phyloP scores from a whole-genome alignment of 164 flowering plant genomes.

The Vitis cinerea region DNA sequence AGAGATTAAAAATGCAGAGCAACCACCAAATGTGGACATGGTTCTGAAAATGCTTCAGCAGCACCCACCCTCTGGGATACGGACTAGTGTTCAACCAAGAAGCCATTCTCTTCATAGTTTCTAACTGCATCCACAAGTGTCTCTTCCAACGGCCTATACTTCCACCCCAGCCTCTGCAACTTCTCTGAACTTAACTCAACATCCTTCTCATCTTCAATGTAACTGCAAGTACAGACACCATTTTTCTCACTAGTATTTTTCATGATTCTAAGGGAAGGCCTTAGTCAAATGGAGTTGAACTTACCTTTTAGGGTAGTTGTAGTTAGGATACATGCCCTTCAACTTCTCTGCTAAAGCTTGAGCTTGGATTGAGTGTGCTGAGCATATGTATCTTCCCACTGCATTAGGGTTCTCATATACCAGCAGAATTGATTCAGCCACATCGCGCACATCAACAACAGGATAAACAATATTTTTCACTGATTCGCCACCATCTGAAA shows the following conservation, averaged over 20 bases:
- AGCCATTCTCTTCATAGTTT: constrained; percentile 19
- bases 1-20: no score
- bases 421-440: constrained; percentile 27
- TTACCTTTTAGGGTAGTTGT: constrained; percentile 26
- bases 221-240: neutral
- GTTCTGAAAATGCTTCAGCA: no score
- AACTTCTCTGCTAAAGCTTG: constrained; percentile 25
- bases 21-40: no score
- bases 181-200: constrained; percentile 18
- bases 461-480: constrained; percentile 16
- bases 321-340: constrained; percentile 29
- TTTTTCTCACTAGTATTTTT: no score
- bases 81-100: constrained; percentile 15
- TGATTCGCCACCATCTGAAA: constrained; percentile 20
- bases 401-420: constrained; percentile 33
- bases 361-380: neutral
- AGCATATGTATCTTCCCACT: constrained; percentile 34
- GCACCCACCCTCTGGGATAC: neutral
- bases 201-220: constrained; percentile 1
- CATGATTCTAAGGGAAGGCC: no score
- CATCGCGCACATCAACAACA: constrained; percentile 40
- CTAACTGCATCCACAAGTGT: constrained; percentile 28
- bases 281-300: neutral
- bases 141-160: constrained; percentile 36
- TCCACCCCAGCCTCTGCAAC: constrained; percentile 36